These are phyloP conservation scores for Cyclaneusma minus DNA, from an alignment of 2,329 filamentous ascomycete genomes.

Conservation along the genomic window DNA sequence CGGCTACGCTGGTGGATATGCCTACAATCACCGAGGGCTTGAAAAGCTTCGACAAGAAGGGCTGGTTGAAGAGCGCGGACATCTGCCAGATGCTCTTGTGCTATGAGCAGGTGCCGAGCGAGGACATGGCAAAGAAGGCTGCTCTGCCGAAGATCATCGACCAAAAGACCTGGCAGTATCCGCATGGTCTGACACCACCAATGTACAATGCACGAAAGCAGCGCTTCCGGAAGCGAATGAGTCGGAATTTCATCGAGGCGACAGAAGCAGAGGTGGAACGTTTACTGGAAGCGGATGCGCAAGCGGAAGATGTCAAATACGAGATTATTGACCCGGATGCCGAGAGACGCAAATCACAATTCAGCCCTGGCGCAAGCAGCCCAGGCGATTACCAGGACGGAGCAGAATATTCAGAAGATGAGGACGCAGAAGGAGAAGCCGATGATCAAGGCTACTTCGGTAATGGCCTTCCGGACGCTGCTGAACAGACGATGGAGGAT, in stretches of 20 bases:
- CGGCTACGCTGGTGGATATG: constrained; percentile 51
- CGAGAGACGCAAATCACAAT: constrained; percentile 12
- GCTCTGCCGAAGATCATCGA: constrained; percentile 15
- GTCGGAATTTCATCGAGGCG: constrained; percentile 37
- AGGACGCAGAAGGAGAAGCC: constrained; percentile 22
- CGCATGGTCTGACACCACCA: constrained; percentile 43
- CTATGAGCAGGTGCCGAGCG: constrained; percentile 37
- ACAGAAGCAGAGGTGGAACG: constrained; percentile 39
- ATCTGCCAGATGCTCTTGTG: constrained; percentile 63
- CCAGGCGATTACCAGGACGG: constrained; percentile 17
- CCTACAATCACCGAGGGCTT: constrained; percentile 57
- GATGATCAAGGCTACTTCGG: constrained; percentile 21
- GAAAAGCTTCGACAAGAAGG: constrained; percentile 61
- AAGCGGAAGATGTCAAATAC: constrained; percentile 23
- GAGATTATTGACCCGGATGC: constrained; percentile 24
- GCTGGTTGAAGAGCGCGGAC: constrained; percentile 59
- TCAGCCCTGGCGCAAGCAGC: constrained; percentile 11
- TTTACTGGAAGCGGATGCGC: constrained; percentile 30
- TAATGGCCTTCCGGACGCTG: constrained; percentile 9
- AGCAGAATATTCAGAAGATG: constrained; percentile 21
- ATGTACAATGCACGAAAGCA: constrained; percentile 42
- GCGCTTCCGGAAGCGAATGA: constrained; percentile 40
- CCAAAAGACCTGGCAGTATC: constrained; percentile 19
- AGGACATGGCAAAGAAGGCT: constrained; percentile 28
- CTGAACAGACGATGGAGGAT: constrained; percentile 20